These are phyloP conservation scores for Hypoxylon perforatum DNA, from an alignment of 495 filamentous ascomycete species.

Conservation along the genomic window DNA sequence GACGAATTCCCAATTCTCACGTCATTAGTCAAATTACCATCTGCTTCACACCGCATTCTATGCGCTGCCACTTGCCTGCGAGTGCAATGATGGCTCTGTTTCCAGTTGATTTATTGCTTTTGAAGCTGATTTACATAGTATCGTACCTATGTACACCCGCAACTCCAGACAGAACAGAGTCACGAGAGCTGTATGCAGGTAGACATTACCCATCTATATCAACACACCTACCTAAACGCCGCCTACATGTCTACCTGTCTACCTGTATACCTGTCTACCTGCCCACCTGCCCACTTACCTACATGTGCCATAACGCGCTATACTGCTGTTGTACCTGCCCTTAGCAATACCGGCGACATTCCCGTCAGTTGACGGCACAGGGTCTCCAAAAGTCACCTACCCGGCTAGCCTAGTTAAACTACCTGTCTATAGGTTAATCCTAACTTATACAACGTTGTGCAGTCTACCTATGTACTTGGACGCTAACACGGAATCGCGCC, in stretches of 20 bases:
- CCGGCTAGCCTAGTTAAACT: conserved; percentile 17
- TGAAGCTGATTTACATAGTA: conserved; percentile 20
- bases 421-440: background rate
- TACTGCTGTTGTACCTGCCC: too few relatives aligned
- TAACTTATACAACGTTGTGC: conserved; percentile 31
- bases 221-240: conserved; percentile 4
- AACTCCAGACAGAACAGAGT: conserved; percentile 13
- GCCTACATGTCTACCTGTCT: conserved; percentile 23
- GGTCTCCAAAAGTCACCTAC: conserved; percentile 9
- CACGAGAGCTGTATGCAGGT: conserved; percentile 20
- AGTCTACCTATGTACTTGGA: conserved; percentile 25
- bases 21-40: conserved; percentile 12
- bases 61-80: conserved; percentile 4
- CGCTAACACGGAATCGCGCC: conserved; percentile 28
- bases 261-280: conserved; percentile 5
- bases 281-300: too few relatives aligned
- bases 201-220: conserved; percentile 21
- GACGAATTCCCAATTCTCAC: conserved; percentile 13
- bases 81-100: conserved; percentile 16
- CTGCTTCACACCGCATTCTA: conserved; percentile 2
- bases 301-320: too few relatives aligned
- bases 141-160: background rate
- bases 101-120: conserved; percentile 11
- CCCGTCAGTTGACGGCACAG: conserved; percentile 6
- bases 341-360: background rate